A percentile compares a stretch with the other conserved stretches of the same genome.
Evolutionary conservation across 1,139 yeast genomes (phyloP).

Genomic region (Kodamaea ohmeri): DNA sequence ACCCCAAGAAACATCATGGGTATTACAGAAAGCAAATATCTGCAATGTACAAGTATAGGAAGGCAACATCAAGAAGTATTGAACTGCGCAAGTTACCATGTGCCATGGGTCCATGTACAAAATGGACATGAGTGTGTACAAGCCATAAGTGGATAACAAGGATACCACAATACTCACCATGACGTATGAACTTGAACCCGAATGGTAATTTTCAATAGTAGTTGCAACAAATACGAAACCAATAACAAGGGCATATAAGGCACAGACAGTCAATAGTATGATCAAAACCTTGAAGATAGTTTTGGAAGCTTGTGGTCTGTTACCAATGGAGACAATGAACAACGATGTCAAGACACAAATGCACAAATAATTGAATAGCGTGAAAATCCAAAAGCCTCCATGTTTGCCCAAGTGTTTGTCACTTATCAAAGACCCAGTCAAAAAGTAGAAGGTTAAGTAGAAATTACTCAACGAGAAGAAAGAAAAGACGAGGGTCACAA

Average conservation of each 20-base stretch:
- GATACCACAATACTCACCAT: slow-evolving; percentile 76
- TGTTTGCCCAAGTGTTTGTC: slow-evolving; percentile 53
- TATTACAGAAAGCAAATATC: slow-evolving; percentile 91
- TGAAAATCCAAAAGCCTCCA: slow-evolving; percentile 78
- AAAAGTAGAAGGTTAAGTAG: slow-evolving; percentile 85
- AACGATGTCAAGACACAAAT: slow-evolving; percentile 79
- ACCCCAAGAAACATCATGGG: slow-evolving; percentile 97
- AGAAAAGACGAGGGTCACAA: slow-evolving; percentile 70
- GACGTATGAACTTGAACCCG: slow-evolving; percentile 53
- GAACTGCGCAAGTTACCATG: slow-evolving; percentile 75
- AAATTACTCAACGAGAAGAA: slow-evolving; percentile 90
- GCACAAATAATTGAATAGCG: slow-evolving; percentile 79
- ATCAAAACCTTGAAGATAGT: slow-evolving; percentile 70
- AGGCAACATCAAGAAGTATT: slow-evolving; percentile 86
- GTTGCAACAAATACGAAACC: slow-evolving; percentile 76
- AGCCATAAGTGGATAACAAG: slow-evolving; percentile 85
- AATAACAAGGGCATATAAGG: slow-evolving; percentile 75
- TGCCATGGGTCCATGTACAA: slow-evolving; percentile 95
- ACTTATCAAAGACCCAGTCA: slow-evolving; percentile 78
- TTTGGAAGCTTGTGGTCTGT: slow-evolving; percentile 87
- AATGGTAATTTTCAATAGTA: slow-evolving; percentile 44
- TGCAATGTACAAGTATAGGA: slow-evolving; percentile 88
- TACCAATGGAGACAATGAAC: slow-evolving; percentile 90
- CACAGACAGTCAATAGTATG: slow-evolving; percentile 70
- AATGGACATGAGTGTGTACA: slow-evolving; percentile 74